A percentile compares a stretch with the other conserved stretches of the same genome.
phyloP scores from a whole-genome alignment of 768 basidiomycete genomes.

The Auricularia auricula-judae region DNA sequence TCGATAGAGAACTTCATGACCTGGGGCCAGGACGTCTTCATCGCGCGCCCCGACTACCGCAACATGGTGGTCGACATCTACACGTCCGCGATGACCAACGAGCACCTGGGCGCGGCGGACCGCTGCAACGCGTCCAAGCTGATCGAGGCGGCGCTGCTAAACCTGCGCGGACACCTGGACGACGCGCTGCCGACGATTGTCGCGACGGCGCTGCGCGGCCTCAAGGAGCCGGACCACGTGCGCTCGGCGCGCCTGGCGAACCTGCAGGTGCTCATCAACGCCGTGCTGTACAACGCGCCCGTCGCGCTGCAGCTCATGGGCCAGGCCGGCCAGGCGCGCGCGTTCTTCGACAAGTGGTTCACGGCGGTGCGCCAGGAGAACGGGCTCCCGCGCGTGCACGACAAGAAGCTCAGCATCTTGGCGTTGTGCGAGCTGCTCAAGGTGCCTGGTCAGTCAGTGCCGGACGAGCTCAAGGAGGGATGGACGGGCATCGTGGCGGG shows the following conservation, averaged over 20 bases:
- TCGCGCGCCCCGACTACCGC: conserved; percentile 61
- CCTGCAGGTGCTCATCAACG: conserved; percentile 73
- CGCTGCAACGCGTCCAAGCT: conserved; percentile 77
- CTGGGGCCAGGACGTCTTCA: conserved; percentile 68
- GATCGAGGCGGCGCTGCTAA: conserved; percentile 71
- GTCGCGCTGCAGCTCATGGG: conserved; percentile 72
- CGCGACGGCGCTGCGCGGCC: conserved; percentile 47
- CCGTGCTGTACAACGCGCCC: conserved; percentile 73
- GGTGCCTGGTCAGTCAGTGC: conserved; percentile 45
- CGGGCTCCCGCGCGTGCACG: conserved; percentile 72
- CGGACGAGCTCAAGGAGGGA: conserved; percentile 48
- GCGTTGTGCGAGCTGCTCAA: conserved; percentile 71
- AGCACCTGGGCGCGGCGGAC: conserved; percentile 74
- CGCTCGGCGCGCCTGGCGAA: conserved; percentile 59
- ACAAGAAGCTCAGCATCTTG: conserved; percentile 75
- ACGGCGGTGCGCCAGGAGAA: conserved; percentile 44
- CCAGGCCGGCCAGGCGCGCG: conserved; percentile 39
- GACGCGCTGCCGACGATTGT: conserved; percentile 69
- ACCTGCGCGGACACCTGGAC: conserved; percentile 65
- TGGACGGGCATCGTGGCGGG: conserved; percentile 70
- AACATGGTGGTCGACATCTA: conserved; percentile 79
- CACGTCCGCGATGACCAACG: conserved; percentile 54
- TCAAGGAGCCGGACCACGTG: conserved; percentile 42
- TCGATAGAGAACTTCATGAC: conserved; percentile 83
- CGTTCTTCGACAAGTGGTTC: conserved; percentile 86